Evolutionary conservation across 2,329 filamentous ascomycete species (phyloP).

Genomic region (Fusarium pseudonygamai): DNA sequence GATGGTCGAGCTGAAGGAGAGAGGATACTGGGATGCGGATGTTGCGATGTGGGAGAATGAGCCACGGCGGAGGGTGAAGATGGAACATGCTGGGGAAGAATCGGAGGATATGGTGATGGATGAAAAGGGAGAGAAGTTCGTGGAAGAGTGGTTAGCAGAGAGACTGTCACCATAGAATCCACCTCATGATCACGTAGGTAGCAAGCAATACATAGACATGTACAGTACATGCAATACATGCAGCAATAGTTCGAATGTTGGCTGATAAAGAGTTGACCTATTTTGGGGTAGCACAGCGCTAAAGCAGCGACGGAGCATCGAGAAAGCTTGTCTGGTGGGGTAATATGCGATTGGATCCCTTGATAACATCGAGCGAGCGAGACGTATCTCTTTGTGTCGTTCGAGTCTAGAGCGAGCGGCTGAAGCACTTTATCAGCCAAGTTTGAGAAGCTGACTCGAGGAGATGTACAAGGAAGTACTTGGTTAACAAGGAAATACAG

Average conservation of each 20-base stretch:
- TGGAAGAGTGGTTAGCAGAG: slow-evolving; percentile 47
- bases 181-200: neutral
- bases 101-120: slow-evolving; percentile 40
- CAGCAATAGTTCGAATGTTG: neutral
- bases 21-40: slow-evolving; percentile 54
- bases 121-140: slow-evolving; percentile 38
- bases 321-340: slow-evolving; percentile 40
- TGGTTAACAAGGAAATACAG: neutral
- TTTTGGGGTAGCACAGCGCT: slow-evolving; percentile 11
- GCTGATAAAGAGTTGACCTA: neutral
- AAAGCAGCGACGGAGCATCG: slow-evolving; percentile 24
- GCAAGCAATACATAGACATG: neutral
- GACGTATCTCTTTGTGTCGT: neutral
- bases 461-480: neutral
- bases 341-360: neutral
- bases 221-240: neutral
- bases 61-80: slow-evolving; percentile 50
- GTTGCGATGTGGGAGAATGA: slow-evolving; percentile 48
- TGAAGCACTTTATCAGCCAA: neutral
- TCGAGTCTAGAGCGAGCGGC: slow-evolving; percentile 5
- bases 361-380: neutral
- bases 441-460: neutral
- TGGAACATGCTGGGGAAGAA: slow-evolving; percentile 50
- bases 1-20: slow-evolving; percentile 56
- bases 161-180: slow-evolving; percentile 3